A percentile compares a stretch with the other conserved stretches of the same genome.
phyloP scores from a whole-genome alignment of 1,284 basidiomycete species.

The Heterobasidion irregulare region DNA sequence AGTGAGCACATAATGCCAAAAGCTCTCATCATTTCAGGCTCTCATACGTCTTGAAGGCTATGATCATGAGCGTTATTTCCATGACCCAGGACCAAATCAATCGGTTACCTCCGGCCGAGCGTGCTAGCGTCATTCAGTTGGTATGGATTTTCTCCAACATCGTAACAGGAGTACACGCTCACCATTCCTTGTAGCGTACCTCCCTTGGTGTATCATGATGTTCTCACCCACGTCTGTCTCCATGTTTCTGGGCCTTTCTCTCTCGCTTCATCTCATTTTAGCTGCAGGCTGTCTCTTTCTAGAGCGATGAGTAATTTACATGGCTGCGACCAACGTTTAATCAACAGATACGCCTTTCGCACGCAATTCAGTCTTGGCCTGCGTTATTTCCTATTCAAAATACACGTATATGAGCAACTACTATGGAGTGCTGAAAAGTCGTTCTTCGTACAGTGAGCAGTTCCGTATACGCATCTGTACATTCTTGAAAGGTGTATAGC shows the following conservation, averaged over 20 bases:
- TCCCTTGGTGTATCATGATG: conserved; percentile 8
- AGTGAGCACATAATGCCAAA: conserved; percentile 34
- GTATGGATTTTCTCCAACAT: conserved; percentile 28
- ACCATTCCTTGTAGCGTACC: conserved; percentile 6
- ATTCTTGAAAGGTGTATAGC: conserved; percentile 39
- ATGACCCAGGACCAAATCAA: conserved; percentile 69
- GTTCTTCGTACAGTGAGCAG: conserved; percentile 30
- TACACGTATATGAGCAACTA: not conserved
- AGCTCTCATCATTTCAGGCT: conserved; percentile 5
- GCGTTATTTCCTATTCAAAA: conserved; percentile 31
- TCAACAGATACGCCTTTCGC: conserved; percentile 42
- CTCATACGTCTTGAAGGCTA: conserved; percentile 29
- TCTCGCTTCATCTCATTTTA: not conserved
- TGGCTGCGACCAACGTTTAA: conserved; percentile 11
- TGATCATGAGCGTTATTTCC: conserved; percentile 57
- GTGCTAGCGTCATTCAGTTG: conserved; percentile 59
- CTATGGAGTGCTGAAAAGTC: not conserved
- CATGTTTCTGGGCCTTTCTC: not conserved
- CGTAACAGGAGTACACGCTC: not conserved
- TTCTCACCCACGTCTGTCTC: not conserved
- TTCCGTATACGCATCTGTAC: conserved; percentile 42
- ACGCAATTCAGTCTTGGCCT: conserved; percentile 42
- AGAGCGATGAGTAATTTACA: not conserved
- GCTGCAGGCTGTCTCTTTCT: not conserved
- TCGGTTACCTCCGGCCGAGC: conserved; percentile 48